phyloP scores from a whole-genome alignment of 1,139 yeast species.

The Meyerozyma sp. region DNA sequence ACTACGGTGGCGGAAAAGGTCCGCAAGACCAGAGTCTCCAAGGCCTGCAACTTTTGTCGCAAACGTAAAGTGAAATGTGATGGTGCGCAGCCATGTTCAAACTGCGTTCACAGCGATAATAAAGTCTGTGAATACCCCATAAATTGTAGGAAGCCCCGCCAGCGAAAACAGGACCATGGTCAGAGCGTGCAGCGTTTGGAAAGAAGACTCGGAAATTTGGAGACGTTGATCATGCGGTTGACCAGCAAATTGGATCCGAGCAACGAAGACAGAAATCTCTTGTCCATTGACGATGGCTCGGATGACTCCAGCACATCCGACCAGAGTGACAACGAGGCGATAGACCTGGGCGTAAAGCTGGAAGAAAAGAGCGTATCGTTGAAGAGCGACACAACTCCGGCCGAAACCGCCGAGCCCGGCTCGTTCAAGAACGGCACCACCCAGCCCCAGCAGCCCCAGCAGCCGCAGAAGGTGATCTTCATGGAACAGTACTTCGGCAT shows the following conservation, averaged over 20 bases:
- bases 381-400: neutral
- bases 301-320: neutral
- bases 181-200: neutral
- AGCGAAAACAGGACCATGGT: neutral
- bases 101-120: conserved; percentile 19
- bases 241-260: neutral
- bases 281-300: neutral
- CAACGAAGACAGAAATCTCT: neutral
- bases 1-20: neutral
- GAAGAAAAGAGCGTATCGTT: neutral
- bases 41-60: conserved; percentile 23
- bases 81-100: conserved; percentile 18
- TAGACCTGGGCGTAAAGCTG: neutral
- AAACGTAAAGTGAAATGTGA: conserved; percentile 21
- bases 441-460: neutral
- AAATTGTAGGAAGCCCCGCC: neutral
- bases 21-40: conserved; percentile 10
- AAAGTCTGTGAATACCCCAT: conserved; percentile 17
- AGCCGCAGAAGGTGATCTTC: neutral
- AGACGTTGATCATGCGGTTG: neutral
- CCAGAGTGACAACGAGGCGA: neutral
- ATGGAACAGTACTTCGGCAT: conserved; percentile 24
- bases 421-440: neutral
- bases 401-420: no score
- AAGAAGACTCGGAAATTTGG: neutral